Conservation (phyloP, 208 protist genomes). For the Trypanosoma theileri region DNA sequence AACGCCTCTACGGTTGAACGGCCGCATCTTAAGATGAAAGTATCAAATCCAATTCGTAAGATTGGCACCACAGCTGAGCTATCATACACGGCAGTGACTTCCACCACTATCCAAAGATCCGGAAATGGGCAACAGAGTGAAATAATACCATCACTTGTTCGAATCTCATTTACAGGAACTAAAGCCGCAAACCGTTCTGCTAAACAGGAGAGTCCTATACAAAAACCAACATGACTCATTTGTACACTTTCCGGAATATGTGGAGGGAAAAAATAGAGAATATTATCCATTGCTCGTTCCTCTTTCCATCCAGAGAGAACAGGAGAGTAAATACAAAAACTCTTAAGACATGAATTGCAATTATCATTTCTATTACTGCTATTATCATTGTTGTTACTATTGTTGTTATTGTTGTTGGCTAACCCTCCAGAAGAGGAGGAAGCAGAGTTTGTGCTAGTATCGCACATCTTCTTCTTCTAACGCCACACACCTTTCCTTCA, state of each 20-base stretch:
- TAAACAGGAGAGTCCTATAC: conserved; percentile 51
- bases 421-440: no score
- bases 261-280: conserved; percentile 62
- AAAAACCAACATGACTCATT: conserved; percentile 77
- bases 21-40: conserved; percentile 28
- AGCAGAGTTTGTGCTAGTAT: neutral
- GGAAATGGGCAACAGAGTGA: conserved; percentile 14
- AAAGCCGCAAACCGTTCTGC: conserved; percentile 33
- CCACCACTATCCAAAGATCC: conserved; percentile 29
- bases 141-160: conserved; percentile 16
- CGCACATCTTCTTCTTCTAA: neutral
- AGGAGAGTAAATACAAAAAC: conserved; percentile 59
- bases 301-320: conserved; percentile 45
- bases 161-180: conserved; percentile 21
- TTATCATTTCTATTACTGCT: neutral
- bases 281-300: conserved; percentile 59
- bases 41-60: conserved; percentile 21
- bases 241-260: conserved; percentile 35
- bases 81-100: conserved; percentile 16
- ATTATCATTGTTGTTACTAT: neutral
- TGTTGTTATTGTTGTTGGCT: neutral
- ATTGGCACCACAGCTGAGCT: conserved; percentile 22
- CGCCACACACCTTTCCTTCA: no score
- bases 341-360: conserved; percentile 22
- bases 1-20: conserved; percentile 6